These are phyloP conservation scores for Pseudonectria foliicola DNA, from an alignment of 2,329 filamentous ascomycete species.

Conservation along the genomic window DNA sequence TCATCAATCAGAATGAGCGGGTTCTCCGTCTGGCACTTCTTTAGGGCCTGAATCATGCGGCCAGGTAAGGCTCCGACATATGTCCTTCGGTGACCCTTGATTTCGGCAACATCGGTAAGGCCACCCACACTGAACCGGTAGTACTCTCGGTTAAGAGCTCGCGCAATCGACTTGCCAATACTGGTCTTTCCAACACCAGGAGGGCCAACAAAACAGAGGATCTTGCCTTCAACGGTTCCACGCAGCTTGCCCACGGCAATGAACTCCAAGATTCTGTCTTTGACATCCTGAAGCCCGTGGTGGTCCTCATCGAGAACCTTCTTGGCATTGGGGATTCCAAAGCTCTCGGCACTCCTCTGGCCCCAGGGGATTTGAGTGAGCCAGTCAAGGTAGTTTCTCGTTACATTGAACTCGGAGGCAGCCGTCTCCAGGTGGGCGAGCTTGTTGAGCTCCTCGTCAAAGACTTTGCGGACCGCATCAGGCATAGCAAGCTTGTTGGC, in stretches of 20 bases:
- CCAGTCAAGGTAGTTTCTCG: constrained; percentile 97
- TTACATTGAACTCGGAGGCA: constrained; percentile 97
- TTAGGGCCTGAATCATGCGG: constrained; percentile 94
- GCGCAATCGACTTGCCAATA: constrained; percentile 95
- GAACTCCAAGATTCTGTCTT: constrained; percentile 96
- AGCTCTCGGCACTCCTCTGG: constrained; percentile 90
- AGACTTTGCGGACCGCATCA: constrained; percentile 91
- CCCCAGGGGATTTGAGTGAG: constrained; percentile 98
- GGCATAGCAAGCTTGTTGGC: constrained; percentile 92
- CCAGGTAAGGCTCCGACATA: constrained; percentile 95
- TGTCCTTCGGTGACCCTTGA: constrained; percentile 93
- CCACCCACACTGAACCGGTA: constrained; percentile 98
- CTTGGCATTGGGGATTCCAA: constrained; percentile 86
- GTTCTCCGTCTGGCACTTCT: constrained; percentile 99
- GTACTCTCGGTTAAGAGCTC: constrained; percentile 90
- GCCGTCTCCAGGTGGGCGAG: constrained; percentile 90
- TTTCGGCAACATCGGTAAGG: constrained; percentile 94
- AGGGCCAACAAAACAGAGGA: constrained; percentile 93
- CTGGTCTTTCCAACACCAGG: constrained; percentile 98
- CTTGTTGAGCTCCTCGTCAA: constrained; percentile 97
- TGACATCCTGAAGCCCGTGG: constrained; percentile 94
- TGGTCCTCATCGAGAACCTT: constrained; percentile 92
- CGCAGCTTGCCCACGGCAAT: constrained; percentile 96
- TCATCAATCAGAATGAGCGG: constrained; percentile 95
- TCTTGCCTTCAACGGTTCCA: constrained; percentile 96